phyloP scores from a whole-genome alignment of 805 yeast species.

The Suhomyces sp. region DNA sequence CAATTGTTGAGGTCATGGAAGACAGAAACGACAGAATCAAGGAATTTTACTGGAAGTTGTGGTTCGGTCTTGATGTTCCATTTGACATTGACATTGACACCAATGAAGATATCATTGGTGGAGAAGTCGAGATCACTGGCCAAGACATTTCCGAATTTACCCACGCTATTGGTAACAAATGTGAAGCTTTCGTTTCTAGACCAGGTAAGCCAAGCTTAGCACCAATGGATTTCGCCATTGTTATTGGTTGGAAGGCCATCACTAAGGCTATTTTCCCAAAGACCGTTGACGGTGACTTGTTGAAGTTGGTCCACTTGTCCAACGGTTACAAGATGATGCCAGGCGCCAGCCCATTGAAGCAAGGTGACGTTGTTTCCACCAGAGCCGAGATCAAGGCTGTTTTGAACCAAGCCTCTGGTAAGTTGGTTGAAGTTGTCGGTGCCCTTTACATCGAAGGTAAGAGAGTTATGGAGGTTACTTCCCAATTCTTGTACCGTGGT shows the following conservation, averaged over 20 bases:
- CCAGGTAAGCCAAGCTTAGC: constrained; percentile 82
- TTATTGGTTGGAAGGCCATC: constrained; percentile 97
- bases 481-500: constrained; percentile 97
- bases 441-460: constrained; percentile 69
- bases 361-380: constrained; percentile 81
- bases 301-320: constrained; percentile 90
- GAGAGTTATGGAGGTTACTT: constrained; percentile 90
- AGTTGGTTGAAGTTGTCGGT: constrained; percentile 93
- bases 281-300: constrained; percentile 92
- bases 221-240: constrained; percentile 99
- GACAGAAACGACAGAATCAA: constrained; percentile 92
- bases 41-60: constrained; percentile 93
- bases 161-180: constrained; percentile 94
- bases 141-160: constrained; percentile 87
- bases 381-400: constrained; percentile 85
- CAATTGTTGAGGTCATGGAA: constrained; percentile 84
- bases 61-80: constrained; percentile 71
- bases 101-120: constrained; percentile 68
- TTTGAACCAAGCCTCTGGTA: constrained; percentile 87
- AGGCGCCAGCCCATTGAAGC: constrained; percentile 84
- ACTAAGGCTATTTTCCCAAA: constrained; percentile 97
- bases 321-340: constrained; percentile 92
- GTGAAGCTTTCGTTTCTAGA: constrained; percentile 92
- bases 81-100: constrained; percentile 73
- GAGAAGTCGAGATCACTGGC: constrained; percentile 61